Evolutionary conservation across 805 yeast species (phyloP).

Genomic region (Schwanniomyces sp.): DNA sequence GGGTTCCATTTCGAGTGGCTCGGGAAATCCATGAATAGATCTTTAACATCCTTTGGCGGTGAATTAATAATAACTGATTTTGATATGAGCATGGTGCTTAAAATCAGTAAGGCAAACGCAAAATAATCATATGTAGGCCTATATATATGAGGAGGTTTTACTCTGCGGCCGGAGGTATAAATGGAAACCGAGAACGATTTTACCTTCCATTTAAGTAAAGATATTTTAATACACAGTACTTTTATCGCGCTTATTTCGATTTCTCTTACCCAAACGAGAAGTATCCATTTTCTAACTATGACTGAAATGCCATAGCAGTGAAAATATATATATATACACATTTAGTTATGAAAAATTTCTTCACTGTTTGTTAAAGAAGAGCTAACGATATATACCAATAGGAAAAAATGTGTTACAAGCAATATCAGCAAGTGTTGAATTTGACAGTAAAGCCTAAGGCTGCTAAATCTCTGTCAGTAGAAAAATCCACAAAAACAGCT

Average conservation of each 20-base stretch:
- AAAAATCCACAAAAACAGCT: slow-evolving; percentile 18
- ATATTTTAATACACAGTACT: neutral
- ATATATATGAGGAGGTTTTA: neutral
- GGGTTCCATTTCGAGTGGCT: slow-evolving; percentile 13
- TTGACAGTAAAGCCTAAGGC: slow-evolving; percentile 21
- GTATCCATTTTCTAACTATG: neutral
- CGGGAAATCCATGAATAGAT: slow-evolving; percentile 7
- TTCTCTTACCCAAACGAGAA: neutral
- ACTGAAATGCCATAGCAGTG: neutral
- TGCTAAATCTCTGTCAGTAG: slow-evolving; percentile 13
- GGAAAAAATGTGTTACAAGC: slow-evolving; percentile 28
- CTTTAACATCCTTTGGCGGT: slow-evolving; percentile 4
- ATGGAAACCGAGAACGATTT: neutral
- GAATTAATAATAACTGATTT: slow-evolving; percentile 11
- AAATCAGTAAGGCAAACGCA: too few species aligned
- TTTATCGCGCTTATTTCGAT: slow-evolving; percentile 2
- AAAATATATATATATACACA: neutral
- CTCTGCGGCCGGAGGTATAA: neutral
- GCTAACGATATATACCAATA: neutral
- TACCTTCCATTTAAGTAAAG: neutral
- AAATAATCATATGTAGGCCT: too few species aligned
- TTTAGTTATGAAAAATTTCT: neutral
- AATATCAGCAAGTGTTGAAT: slow-evolving; percentile 37
- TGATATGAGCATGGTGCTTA: neutral
- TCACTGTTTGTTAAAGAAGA: neutral